Conservation (phyloP, 1,284 basidiomycete species). For the Apiotrichum gamsii region DNA sequence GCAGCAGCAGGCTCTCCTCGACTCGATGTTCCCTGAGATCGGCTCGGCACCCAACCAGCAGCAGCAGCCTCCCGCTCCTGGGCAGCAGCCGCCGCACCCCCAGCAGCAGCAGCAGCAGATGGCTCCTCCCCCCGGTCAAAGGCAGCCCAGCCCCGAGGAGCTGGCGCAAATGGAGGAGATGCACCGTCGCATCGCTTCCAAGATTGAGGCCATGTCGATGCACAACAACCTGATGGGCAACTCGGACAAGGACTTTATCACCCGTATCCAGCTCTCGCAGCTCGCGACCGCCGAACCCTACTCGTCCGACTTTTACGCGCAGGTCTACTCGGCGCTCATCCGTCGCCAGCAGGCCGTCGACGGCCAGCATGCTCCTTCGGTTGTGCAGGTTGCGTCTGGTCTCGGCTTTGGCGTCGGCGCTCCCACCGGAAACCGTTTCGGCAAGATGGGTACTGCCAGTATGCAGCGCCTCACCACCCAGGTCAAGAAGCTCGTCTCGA, state of each 20-base stretch:
- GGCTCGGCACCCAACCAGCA: conserved; percentile 23
- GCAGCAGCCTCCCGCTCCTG: conserved; percentile 20
- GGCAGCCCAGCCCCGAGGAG: conserved; percentile 32
- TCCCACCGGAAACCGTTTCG: conserved; percentile 53
- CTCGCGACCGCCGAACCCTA: conserved; percentile 95
- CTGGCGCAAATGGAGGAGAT: conserved; percentile 32
- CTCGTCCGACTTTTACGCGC: conserved; percentile 96
- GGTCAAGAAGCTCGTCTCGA: conserved; percentile 92
- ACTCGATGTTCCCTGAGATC: conserved; percentile 45
- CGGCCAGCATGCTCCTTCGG: conserved; percentile 56
- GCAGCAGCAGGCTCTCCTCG: conserved; percentile 39
- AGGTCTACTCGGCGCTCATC: conserved; percentile 81
- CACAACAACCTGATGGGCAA: conserved; percentile 90
- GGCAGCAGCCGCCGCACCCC: conserved; percentile 19
- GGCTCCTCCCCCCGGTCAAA: background rate
- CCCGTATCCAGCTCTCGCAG: conserved; percentile 96
- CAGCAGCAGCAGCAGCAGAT: conserved; percentile 6
- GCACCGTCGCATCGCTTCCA: conserved; percentile 33
- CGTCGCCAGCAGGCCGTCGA: conserved; percentile 57
- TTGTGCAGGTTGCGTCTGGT: conserved; percentile 67
- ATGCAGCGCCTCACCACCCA: conserved; percentile 97
- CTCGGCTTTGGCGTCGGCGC: conserved; percentile 73
- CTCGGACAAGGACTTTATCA: conserved; percentile 99
- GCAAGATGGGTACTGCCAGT: conserved; percentile 64
- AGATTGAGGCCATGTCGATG: conserved; percentile 60